Percentiles rank a stretch among this genome's conserved stretches.
phyloP scores from a whole-genome alignment of 768 basidiomycete species.

The Russula brevipes region DNA sequence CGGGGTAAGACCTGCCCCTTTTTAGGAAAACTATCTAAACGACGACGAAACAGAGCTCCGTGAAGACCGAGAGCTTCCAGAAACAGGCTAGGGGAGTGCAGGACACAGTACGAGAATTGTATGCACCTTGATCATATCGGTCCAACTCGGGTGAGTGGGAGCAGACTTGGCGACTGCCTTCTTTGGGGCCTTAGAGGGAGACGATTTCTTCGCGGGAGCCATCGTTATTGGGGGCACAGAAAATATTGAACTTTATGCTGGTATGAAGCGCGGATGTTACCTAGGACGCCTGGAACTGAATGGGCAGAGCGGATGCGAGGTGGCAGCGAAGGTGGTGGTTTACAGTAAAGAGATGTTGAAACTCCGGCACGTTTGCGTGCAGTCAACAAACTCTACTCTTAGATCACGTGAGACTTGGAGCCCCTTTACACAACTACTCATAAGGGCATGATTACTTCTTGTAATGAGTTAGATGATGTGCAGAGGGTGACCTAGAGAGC shows the following conservation, averaged over 20 bases:
- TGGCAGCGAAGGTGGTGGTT: constrained; percentile 46
- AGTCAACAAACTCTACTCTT: constrained; percentile 28
- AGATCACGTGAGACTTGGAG: constrained; percentile 25
- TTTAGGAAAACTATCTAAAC: constrained; percentile 28
- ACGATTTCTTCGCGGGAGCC: constrained; percentile 36
- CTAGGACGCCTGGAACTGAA: constrained; percentile 22
- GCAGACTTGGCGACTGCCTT: constrained; percentile 41
- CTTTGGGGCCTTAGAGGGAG: constrained; percentile 46
- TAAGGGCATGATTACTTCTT: background rate
- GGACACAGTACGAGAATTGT: constrained; percentile 18
- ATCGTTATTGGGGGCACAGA: constrained; percentile 37
- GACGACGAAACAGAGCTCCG: constrained; percentile 19
- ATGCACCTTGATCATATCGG: constrained; percentile 78
- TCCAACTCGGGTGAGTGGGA: constrained; percentile 53
- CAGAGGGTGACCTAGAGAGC: background rate
- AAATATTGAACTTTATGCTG: constrained; percentile 21
- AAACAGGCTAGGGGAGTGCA: constrained; percentile 10
- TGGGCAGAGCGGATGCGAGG: constrained; percentile 26
- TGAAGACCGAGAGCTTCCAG: constrained; percentile 21
- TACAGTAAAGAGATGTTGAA: constrained; percentile 30
- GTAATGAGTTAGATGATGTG: background rate
- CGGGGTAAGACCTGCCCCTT: constrained; percentile 42
- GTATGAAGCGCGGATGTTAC: constrained; percentile 25
- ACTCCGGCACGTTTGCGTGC: constrained; percentile 27
- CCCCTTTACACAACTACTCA: constrained; percentile 15